Conservation (phyloP, 2,329 filamentous ascomycete genomes). For the Calonectria ilicicola region DNA sequence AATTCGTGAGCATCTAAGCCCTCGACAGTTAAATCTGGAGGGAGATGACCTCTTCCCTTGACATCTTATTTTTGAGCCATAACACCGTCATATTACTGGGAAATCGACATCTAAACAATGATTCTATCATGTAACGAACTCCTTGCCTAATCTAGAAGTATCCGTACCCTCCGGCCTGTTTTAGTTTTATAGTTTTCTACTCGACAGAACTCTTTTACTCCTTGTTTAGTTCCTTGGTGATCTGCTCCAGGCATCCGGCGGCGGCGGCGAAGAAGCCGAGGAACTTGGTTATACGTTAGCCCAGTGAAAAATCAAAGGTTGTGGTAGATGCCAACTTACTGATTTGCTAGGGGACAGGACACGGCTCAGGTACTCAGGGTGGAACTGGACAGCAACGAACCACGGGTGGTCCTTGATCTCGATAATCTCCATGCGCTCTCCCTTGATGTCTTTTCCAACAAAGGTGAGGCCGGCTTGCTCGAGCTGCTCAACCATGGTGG, state of each 20-base stretch:
- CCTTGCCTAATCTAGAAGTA: slow-evolving; percentile 8
- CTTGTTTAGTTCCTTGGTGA: slow-evolving; percentile 8
- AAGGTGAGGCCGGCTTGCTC: slow-evolving; percentile 78
- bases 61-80: not conserved
- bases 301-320: not conserved
- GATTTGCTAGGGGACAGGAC: slow-evolving; percentile 1
- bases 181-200: not conserved
- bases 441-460: slow-evolving; percentile 82
- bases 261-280: slow-evolving; percentile 66
- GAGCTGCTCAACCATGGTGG: slow-evolving; percentile 76
- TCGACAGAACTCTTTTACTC: not conserved
- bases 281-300: slow-evolving; percentile 65
- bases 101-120: slow-evolving; percentile 8
- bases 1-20: not conserved
- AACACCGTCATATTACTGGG: slow-evolving; percentile 2
- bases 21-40: not conserved
- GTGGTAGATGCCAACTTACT: not conserved
- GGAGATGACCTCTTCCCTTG: not conserved
- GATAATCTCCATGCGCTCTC: slow-evolving; percentile 84
- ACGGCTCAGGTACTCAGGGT: slow-evolving; percentile 85
- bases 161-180: not conserved
- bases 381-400: slow-evolving; percentile 69
- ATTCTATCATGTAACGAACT: slow-evolving; percentile 5
- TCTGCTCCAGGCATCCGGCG: slow-evolving; percentile 63
- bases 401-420: slow-evolving; percentile 87